These are phyloP conservation scores for Boletus albobrunnescens DNA, from an alignment of 1,284 basidiomycete genomes.

Conservation along the genomic window DNA sequence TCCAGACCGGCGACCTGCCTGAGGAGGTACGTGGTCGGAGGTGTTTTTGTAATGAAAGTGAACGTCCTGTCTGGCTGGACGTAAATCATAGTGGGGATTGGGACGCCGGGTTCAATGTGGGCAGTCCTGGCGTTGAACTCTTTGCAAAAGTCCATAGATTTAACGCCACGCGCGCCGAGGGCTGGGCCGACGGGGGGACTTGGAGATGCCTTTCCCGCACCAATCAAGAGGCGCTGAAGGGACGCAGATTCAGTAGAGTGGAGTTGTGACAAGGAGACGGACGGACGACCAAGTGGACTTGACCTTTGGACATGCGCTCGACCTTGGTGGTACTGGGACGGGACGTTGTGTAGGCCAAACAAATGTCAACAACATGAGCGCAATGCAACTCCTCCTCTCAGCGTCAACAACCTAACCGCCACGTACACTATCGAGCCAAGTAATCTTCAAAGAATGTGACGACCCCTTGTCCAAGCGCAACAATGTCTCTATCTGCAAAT, in stretches of 20 bases:
- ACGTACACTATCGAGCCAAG: too few relatives aligned
- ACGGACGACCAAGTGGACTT: slow-evolving; percentile 35
- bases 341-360: slow-evolving; percentile 21
- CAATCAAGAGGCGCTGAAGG: slow-evolving; percentile 74
- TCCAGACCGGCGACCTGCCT: slow-evolving; percentile 90
- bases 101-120: slow-evolving; percentile 82
- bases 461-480: slow-evolving; percentile 38
- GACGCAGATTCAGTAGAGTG: slow-evolving; percentile 10
- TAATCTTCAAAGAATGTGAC: slow-evolving; percentile 42
- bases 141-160: slow-evolving; percentile 99
- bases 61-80: slow-evolving; percentile 95
- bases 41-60: slow-evolving; percentile 88
- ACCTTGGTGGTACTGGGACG: too few relatives aligned
- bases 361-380: slow-evolving; percentile 16
- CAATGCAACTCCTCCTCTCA: too few relatives aligned
- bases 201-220: slow-evolving; percentile 93
- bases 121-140: slow-evolving; percentile 92
- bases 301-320: slow-evolving; percentile 29
- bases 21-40: slow-evolving; percentile 88
- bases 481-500: slow-evolving; percentile 38
- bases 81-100: slow-evolving; percentile 87
- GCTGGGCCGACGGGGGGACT: slow-evolving; percentile 97
- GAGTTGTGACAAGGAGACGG: slow-evolving; percentile 3
- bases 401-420: too few relatives aligned
- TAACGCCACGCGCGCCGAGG: slow-evolving; percentile 95